Percentiles rank a stretch among this genome's conserved stretches.
Evolutionary conservation across 345 rosid genomes (phyloP).

Genomic region (Viola odorata): DNA sequence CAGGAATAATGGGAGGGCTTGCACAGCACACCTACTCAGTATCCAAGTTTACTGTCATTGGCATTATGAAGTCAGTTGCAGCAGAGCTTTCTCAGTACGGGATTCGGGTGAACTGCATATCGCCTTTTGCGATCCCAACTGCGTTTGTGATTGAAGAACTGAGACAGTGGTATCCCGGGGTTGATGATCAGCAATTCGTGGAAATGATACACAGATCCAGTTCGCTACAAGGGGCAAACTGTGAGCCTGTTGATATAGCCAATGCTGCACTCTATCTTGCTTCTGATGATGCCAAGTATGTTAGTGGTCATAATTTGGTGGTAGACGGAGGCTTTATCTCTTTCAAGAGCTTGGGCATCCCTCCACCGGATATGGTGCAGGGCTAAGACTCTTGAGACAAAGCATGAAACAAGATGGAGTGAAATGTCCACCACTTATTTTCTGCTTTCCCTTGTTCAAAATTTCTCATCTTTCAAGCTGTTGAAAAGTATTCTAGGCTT

Average conservation of each 20-base stretch:
- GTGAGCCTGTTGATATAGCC: conserved; percentile 71
- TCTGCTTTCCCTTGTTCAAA: too few species aligned
- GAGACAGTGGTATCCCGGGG: conserved; percentile 34
- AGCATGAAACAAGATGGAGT: neutral
- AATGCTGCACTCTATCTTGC: conserved; percentile 79
- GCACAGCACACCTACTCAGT: conserved; percentile 64
- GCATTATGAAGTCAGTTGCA: conserved; percentile 55
- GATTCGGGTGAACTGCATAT: conserved; percentile 69
- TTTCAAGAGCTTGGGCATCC: conserved; percentile 46
- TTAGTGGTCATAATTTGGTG: conserved; percentile 77
- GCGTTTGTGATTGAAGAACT: conserved; percentile 52
- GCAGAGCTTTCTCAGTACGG: conserved; percentile 63
- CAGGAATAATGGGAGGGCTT: conserved; percentile 61
- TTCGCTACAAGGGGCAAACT: conserved; percentile 44
- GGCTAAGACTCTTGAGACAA: neutral
- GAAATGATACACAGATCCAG: conserved; percentile 42
- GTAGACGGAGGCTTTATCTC: conserved; percentile 89
- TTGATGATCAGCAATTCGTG: conserved; percentile 27
- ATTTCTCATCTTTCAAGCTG: too few species aligned
- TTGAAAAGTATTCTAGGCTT: too few species aligned
- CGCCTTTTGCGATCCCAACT: conserved; percentile 75
- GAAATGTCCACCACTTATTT: too few species aligned
- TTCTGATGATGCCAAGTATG: conserved; percentile 75
- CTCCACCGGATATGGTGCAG: conserved; percentile 40
- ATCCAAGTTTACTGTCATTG: conserved; percentile 56